Evolutionary conservation across 2,329 filamentous ascomycete species (phyloP), one percentile per base, ranked within the genome.

Genomic region (Cercospora sesami): DNA sequence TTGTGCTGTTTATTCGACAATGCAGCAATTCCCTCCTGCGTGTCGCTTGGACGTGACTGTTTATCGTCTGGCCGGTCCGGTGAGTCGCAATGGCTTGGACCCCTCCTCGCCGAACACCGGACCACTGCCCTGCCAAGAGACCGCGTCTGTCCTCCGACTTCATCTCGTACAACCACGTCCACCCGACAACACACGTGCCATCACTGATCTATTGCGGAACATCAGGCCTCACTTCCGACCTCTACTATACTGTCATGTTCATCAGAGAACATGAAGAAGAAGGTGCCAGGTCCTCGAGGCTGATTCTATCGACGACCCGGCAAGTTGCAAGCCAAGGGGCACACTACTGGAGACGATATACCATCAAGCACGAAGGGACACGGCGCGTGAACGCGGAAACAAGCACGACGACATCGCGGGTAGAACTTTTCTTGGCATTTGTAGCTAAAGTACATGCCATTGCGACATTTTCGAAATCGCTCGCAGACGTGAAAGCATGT

Each of bases 21-120:
- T 5, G n/a, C 23, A 26, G 16, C 12, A 26, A 53, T 8, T 42
- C 4, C 36, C n/a, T 42, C 36, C 16, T 42, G 36, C 36, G 6
- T 1, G 36, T n/a, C 36, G 31, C 36, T 42, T 26, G 3, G 12
- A 8, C 48, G 48, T 55, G 48, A 28, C 23, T 55, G 48, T 28
- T 55, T 59, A 59, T 59, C 31, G 31, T 59, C 18, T 58, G 8
- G 60, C 48, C 48, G 48, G 48, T 53, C 48, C 12, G 33, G 60
- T 62, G 60, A 62, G 36, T 62, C 39, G 60, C 60, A 62, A 33
- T 62, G 60, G 42, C 36, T 16, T 59, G 55, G 30, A 59, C 39
- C 60, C 36, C n/a, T 55, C 48, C 21, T 62, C 60, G 60, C 60
- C 60, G 60, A 62, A 62, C 33, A 31, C 42, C 60, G 60, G 60